Conservation (phyloP, 2,329 filamentous ascomycete species). For the Emergomyces pasteurianus region DNA sequence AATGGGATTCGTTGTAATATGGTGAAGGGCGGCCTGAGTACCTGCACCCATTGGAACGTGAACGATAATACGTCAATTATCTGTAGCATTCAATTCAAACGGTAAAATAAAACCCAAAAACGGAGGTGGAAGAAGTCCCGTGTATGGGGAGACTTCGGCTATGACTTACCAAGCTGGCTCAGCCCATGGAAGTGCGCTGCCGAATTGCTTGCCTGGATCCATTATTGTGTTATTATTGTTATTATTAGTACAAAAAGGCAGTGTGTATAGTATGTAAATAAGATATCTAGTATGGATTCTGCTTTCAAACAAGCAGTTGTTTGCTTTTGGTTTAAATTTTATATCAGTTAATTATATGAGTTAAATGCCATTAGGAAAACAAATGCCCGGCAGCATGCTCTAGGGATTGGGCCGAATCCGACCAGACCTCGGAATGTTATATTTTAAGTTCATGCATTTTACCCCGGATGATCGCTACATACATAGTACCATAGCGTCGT, state of each 20-base stretch:
- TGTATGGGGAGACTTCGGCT: background rate
- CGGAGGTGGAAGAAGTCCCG: no score
- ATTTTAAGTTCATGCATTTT: background rate
- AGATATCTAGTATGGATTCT: background rate
- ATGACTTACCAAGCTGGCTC: background rate
- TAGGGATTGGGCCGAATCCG: background rate
- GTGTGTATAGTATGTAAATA: background rate
- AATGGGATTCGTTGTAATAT: slow-evolving; percentile 1
- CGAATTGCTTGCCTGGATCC: background rate
- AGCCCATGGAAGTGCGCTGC: slow-evolving; percentile 1
- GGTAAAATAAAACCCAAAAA: background rate
- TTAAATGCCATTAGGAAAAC: no score
- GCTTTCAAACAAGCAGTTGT: background rate
- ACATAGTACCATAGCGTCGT: no score
- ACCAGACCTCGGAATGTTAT: background rate
- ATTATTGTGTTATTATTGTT: background rate
- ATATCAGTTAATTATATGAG: no score
- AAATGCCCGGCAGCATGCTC: background rate
- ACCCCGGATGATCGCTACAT: background rate
- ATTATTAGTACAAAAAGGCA: no score
- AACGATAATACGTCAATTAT: background rate
- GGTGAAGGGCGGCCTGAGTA: background rate
- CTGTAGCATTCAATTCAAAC: background rate
- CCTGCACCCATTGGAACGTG: background rate
- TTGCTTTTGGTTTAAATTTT: background rate